Base-by-base conservation (phyloP, 805 yeast species). In the Pichia occidentalis region DNA sequence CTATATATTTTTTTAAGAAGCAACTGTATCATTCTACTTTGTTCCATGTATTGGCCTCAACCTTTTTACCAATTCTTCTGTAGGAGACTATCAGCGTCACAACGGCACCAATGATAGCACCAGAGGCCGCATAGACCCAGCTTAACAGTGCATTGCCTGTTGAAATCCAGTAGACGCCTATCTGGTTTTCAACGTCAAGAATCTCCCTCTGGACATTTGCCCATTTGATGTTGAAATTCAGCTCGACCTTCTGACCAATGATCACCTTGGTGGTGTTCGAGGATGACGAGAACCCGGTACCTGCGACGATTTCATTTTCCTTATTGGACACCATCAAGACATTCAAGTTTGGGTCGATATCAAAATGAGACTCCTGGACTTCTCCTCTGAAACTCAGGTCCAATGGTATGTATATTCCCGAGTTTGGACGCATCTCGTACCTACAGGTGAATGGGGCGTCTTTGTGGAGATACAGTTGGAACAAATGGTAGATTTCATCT, bases 361-460 rank as follows among this genome's bases (percentile, higher is more conserved):
- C 87, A 42, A 82, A 59, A 59, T 82, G 88, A 28, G 79, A 68
- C 31, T 77, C 78, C 47, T 75, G 76, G 26, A 80, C 68, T 43
- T 71, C 71, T 4, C 90, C 90, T 47, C 86, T 68, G 38, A 82
- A 61, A 48, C 75, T 73, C 53, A 82, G 67, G 6, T 75, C 70
- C 39, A 81, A 57, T 5, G 90, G 88, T 10, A 80, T 60, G 24
- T 53, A 61, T 7, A 73, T 71, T 24, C 68, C 62, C 29, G 64
- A 60, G 38, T 64, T 60, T 25, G 61, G 61, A 14, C 70, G 60
- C 41, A 74, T 56, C 4, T 83, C 81, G 8, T 80, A 47, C 39
- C 80, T 64, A 56, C 92, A 83, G 32, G 82, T 70, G 52, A 77
- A 75, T 21, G 92, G 92, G 7, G 72, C 77, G 54, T 83, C 92